phyloP scores from a whole-genome alignment of 495 filamentous ascomycete species.

The Neurospora sp. region DNA sequence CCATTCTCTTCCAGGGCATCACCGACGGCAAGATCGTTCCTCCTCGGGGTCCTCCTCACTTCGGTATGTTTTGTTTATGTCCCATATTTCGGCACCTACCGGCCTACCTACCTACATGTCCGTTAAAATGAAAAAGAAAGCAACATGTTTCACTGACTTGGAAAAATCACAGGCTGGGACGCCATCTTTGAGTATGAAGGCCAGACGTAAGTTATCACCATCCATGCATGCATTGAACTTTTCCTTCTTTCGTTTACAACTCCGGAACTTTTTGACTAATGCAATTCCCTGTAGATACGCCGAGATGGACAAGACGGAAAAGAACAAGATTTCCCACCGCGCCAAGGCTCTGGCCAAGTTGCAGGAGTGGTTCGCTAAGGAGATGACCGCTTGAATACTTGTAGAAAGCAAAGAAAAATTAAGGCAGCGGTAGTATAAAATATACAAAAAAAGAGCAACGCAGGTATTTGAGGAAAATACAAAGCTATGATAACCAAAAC shows the following conservation, averaged over 20 bases:
- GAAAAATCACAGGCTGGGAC: conserved; percentile 64
- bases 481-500: neutral
- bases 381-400: conserved; percentile 15
- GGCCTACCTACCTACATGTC: neutral
- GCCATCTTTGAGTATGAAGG: conserved; percentile 92
- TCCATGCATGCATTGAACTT: neutral
- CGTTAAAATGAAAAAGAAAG: neutral
- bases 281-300: conserved; percentile 46
- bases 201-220: conserved; percentile 52
- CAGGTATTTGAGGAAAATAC: neutral
- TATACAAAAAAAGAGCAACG: neutral
- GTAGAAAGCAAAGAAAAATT: neutral
- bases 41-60: conserved; percentile 61
- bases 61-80: conserved; percentile 51
- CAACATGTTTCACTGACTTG: neutral
- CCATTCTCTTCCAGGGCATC: conserved; percentile 83
- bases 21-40: conserved; percentile 67
- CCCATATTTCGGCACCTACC: neutral
- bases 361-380: conserved; percentile 66
- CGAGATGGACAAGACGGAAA: conserved; percentile 87
- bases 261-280: conserved; percentile 1
- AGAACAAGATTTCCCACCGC: conserved; percentile 91
- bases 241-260: neutral
- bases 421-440: neutral
- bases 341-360: conserved; percentile 76